Conservation (phyloP, 805 yeast genomes). For the Cyberlindnera misumaiensis region DNA sequence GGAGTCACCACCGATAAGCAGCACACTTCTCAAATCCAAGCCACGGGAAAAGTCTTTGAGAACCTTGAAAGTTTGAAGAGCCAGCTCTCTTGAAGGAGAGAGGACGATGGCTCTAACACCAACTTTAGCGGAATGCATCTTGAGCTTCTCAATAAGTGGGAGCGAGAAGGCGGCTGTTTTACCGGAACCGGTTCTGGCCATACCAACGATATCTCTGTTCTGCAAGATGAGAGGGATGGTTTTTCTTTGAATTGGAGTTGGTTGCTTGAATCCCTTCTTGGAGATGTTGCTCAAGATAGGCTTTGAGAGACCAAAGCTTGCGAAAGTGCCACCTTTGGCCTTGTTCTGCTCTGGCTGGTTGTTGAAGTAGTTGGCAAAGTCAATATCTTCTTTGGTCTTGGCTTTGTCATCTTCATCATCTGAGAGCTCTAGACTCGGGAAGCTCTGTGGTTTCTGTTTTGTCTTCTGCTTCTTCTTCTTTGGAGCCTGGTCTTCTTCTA, state of each 20-base stretch:
- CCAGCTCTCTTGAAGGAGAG: conserved; percentile 95
- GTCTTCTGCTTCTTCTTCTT: conserved; percentile 23
- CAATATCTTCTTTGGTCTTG: conserved; percentile 36
- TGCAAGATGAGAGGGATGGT: conserved; percentile 87
- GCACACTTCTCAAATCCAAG: conserved; percentile 71
- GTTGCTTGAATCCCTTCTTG: conserved; percentile 85
- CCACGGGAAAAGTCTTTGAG: conserved; percentile 84
- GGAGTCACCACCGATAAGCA: conserved; percentile 97
- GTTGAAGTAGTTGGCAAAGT: conserved; percentile 37
- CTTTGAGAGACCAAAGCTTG: conserved; percentile 83
- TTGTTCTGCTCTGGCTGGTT: conserved; percentile 43
- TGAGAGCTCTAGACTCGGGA: conserved; percentile 48
- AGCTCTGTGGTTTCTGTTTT: conserved; percentile 18
- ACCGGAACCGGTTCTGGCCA: conserved; percentile 99
- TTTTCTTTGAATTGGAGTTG: conserved; percentile 97
- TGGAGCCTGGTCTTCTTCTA: conserved; percentile 24
- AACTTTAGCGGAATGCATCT: conserved; percentile 75
- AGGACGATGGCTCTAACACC: conserved; percentile 86
- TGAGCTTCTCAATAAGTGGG: conserved; percentile 83
- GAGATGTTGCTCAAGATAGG: conserved; percentile 60
- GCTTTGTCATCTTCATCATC: conserved; percentile 37
- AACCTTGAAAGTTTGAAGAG: conserved; percentile 84
- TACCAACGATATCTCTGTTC: conserved; percentile 92
- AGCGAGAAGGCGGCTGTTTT: conserved; percentile 95
- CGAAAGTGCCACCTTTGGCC: conserved; percentile 76